These are phyloP conservation scores for Postia placenta DNA, from an alignment of 768 basidiomycete genomes.

Conservation along the genomic window DNA sequence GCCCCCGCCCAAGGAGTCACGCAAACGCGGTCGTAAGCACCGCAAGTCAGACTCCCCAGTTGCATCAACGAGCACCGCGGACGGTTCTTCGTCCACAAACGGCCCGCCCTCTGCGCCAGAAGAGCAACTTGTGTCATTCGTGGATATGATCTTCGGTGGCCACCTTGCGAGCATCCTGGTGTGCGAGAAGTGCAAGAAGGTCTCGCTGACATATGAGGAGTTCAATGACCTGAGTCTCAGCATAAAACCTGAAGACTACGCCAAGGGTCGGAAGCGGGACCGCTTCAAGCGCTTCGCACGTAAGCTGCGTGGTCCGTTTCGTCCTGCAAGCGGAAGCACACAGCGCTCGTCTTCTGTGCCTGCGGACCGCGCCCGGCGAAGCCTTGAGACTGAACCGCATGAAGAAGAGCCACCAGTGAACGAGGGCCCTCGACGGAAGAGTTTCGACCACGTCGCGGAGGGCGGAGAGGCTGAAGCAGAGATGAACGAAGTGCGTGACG, in stretches of 20 bases:
- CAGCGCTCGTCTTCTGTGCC: conserved; percentile 57
- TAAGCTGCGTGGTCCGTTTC: conserved; percentile 34
- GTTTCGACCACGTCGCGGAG: conserved; percentile 31
- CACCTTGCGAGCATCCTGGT: conserved; percentile 87
- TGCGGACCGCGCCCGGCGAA: conserved; percentile 26
- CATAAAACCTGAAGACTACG: conserved; percentile 78
- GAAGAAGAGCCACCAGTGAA: conserved; percentile 33
- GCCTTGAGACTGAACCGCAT: conserved; percentile 30
- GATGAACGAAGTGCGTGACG: conserved; percentile 10
- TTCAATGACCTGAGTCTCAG: conserved; percentile 92
- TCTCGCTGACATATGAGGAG: conserved; percentile 89
- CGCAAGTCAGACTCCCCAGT: background rate
- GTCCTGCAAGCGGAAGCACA: conserved; percentile 4
- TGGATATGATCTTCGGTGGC: conserved; percentile 90
- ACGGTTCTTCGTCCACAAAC: background rate
- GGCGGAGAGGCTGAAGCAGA: conserved; percentile 4
- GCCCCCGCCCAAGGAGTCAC: conserved; percentile 35
- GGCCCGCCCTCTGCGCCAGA: background rate
- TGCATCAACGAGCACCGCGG: conserved; percentile 7
- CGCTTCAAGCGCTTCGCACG: conserved; percentile 69
- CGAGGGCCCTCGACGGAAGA: conserved; percentile 34
- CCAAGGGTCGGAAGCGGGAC: conserved; percentile 69
- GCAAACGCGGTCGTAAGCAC: conserved; percentile 9
- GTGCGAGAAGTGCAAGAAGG: conserved; percentile 89
- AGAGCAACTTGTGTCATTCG: conserved; percentile 59